Evolutionary conservation across 148 eudicot genomes (phyloP), one percentile per base, ranked within the genome.

Genomic region (Persicaria maculosa): DNA sequence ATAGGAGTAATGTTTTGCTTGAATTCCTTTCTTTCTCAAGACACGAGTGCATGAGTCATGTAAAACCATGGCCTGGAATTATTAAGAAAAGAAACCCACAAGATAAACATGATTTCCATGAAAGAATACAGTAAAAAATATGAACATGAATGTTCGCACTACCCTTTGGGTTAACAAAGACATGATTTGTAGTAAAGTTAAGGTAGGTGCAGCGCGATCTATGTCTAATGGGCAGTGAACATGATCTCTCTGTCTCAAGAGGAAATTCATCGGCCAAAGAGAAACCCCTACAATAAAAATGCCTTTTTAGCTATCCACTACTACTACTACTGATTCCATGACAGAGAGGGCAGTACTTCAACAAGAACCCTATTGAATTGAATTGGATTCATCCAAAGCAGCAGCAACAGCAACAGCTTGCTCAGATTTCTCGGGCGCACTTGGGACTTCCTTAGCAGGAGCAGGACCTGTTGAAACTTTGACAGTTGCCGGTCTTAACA

Each of bases 401-500:
- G 17, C 57, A 15, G 57, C 16, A 64, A 20, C 43, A 10, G 16
- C 40, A 61, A 45, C 8, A 12, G 11, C 7, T 64, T 40, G 46
- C 46, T 36, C 69, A 22, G 87, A 74, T 68, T 53, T 74, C 54
- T 64, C 77, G 46, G 81, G 19, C 9, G 64, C 22, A 68, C 68
- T 31, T 9, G 69, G 9, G 52, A 72, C 75, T 73, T 82, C 78
- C 75, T 81, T 86, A 75, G 87, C 84, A 17, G 90, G 90, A 75
- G 87, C 84, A 17, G 90, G 90, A 20, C 98, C 98, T 19, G 91
- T 80, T 31, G 98, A 94, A 69, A 94, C 97, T 79, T 91, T 91
- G 48, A 94, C 97, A 88, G 83, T 91, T 31, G 98, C 97, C 0
- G 97, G 93, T 86, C 98, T 84, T 77, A 94, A 65, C 25, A 94